Percentiles rank a stretch among this genome's conserved stretches.
These are phyloP conservation scores for Boletus coccyginus DNA, from an alignment of 768 basidiomycete genomes.

Conservation along the genomic window DNA sequence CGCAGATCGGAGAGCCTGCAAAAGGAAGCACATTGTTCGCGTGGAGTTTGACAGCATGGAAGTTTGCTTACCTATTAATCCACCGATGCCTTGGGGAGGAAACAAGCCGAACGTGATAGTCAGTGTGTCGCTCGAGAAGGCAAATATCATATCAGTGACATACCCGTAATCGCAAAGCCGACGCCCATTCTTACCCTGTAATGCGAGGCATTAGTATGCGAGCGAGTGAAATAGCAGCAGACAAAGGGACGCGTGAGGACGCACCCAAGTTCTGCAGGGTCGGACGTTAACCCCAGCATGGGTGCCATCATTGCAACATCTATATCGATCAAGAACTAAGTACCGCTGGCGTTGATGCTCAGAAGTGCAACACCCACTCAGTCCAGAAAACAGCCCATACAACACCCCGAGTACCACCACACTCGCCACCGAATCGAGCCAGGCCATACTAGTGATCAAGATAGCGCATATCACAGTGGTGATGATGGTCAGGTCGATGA, in stretches of 20 bases:
- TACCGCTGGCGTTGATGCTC: background rate
- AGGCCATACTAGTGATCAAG: conserved; percentile 45
- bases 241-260: background rate
- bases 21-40: background rate
- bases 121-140: no score
- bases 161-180: conserved; percentile 43
- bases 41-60: background rate
- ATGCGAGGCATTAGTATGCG: no score
- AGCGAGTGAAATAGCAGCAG: background rate
- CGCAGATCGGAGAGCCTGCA: conserved; percentile 53
- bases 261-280: conserved; percentile 52
- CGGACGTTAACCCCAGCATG: conserved; percentile 43
- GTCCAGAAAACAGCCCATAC: conserved; percentile 50
- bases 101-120: no score
- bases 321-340: conserved; percentile 1
- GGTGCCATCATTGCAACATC: conserved; percentile 42
- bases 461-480: conserved; percentile 33
- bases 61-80: conserved; percentile 16
- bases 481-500: conserved; percentile 42
- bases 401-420: conserved; percentile 42
- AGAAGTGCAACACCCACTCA: conserved; percentile 27
- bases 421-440: conserved; percentile 36
- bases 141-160: conserved; percentile 1
- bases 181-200: conserved; percentile 43
- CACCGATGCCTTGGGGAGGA: conserved; percentile 21